Conservation (phyloP, 306 rosid species). For the Lathyrus aphaca region DNA sequence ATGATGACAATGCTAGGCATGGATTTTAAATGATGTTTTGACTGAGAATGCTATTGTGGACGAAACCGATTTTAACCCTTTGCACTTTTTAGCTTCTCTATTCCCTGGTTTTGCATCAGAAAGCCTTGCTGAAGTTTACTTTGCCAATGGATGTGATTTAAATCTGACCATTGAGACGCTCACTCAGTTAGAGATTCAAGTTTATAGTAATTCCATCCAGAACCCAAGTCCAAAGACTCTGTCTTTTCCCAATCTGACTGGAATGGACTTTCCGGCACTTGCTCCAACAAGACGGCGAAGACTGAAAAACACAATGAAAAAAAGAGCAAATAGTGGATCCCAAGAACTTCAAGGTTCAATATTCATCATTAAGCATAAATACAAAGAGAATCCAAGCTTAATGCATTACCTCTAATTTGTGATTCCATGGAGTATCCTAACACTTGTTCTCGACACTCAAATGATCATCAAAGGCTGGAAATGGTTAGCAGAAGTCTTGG, state of each 20-base stretch:
- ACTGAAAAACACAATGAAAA: no score
- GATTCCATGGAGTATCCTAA: no score
- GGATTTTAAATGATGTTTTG: slow-evolving; percentile 66
- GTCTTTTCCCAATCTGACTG: slow-evolving; percentile 73
- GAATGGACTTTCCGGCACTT: slow-evolving; percentile 90
- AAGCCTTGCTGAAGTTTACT: slow-evolving; percentile 89
- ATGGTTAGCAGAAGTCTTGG: no score
- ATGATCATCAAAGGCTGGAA: no score
- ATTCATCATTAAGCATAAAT: no score
- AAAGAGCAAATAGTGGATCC: no score
- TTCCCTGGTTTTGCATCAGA: slow-evolving; percentile 95
- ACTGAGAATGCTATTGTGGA: slow-evolving; percentile 62
- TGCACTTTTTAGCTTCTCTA: slow-evolving; percentile 76
- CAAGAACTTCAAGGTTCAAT: no score
- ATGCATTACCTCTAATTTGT: no score
- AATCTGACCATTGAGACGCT: slow-evolving; percentile 89
- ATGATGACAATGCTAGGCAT: slow-evolving; percentile 63
- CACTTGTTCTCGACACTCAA: no score
- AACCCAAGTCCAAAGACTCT: slow-evolving; percentile 71
- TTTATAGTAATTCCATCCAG: slow-evolving; percentile 73
- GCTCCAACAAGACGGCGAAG: slow-evolving; percentile 56
- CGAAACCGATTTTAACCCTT: slow-evolving; percentile 69
- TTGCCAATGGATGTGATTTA: slow-evolving; percentile 81
- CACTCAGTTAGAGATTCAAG: slow-evolving; percentile 97
- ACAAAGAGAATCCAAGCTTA: no score